phyloP scores from a whole-genome alignment of 768 basidiomycete genomes.

The Symmetrospora coprosmae region DNA sequence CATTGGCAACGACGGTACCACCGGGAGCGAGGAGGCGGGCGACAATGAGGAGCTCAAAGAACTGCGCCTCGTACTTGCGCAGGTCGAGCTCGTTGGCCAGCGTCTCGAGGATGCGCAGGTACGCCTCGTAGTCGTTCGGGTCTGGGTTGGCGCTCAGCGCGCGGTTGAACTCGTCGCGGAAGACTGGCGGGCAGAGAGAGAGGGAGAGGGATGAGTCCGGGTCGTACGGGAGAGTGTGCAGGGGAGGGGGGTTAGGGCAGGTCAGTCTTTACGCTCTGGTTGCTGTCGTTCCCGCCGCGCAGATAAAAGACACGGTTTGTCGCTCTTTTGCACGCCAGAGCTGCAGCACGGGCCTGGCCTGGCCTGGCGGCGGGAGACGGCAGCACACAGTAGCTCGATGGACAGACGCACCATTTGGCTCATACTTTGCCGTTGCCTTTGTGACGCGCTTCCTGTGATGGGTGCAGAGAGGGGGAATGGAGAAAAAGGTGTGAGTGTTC shows the following conservation, averaged over 20 bases:
- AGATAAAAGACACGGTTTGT: too few species aligned
- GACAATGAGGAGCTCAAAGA: slow-evolving; percentile 90
- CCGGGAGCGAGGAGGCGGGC: slow-evolving; percentile 94
- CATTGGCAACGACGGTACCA: slow-evolving; percentile 76
- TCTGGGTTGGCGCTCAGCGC: slow-evolving; percentile 65
- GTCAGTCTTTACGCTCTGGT: too few species aligned
- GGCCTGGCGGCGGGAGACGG: too few species aligned
- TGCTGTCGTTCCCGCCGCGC: too few species aligned
- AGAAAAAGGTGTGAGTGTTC: not conserved
- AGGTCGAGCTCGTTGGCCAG: slow-evolving; percentile 86
- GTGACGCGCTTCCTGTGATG: slow-evolving; percentile 29
- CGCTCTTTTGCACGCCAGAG: too few species aligned
- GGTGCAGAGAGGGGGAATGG: not conserved
- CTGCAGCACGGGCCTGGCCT: too few species aligned
- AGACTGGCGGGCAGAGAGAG: slow-evolving; percentile 58
- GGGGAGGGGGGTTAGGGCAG: not conserved
- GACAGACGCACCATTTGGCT: slow-evolving; percentile 26
- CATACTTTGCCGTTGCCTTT: slow-evolving; percentile 30
- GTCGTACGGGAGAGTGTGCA: not conserved
- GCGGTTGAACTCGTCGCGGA: slow-evolving; percentile 84
- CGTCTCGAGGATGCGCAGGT: slow-evolving; percentile 68
- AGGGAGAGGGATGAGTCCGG: not conserved
- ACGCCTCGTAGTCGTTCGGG: slow-evolving; percentile 63
- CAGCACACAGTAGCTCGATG: too few species aligned
- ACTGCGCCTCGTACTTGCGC: slow-evolving; percentile 83